These are phyloP conservation scores for Dryas octopetala DNA, from an alignment of 306 rosid species.

Conservation along the genomic window DNA sequence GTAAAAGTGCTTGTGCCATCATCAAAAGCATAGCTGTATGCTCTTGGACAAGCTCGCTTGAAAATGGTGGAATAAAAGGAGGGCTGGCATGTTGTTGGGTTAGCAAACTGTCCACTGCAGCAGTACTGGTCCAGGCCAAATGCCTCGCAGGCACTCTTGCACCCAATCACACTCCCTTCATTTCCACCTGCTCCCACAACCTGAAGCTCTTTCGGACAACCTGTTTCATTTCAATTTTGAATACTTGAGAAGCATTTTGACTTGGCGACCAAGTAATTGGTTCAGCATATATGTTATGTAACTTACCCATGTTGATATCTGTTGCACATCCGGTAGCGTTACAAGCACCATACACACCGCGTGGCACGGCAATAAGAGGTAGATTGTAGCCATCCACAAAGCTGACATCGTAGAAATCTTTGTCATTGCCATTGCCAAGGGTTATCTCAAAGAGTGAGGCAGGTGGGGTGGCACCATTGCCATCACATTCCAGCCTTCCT, in stretches of 20 bases:
- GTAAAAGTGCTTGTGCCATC: constrained; percentile 90
- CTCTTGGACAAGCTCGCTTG: constrained; percentile 89
- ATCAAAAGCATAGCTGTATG: constrained; percentile 89
- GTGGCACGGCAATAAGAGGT: constrained; percentile 66
- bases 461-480: constrained; percentile 83
- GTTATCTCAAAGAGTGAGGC: constrained; percentile 88
- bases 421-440: constrained; percentile 53
- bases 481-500: constrained; percentile 77
- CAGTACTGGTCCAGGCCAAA: constrained; percentile 78
- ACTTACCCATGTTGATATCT: constrained; percentile 68
- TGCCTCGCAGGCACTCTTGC: constrained; percentile 90
- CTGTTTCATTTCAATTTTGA: constrained; percentile 37
- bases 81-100: constrained; percentile 78
- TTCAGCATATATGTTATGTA: not conserved
- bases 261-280: not conserved
- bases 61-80: constrained; percentile 72
- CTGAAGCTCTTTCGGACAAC: constrained; percentile 96
- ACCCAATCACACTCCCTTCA: constrained; percentile 63
- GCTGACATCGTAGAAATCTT: constrained; percentile 83
- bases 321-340: constrained; percentile 81
- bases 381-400: constrained; percentile 85
- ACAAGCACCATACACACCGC: constrained; percentile 54
- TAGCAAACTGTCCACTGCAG: constrained; percentile 81
- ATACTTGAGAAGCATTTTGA: not conserved
- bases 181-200: constrained; percentile 50